A percentile compares a stretch with the other conserved stretches of the same genome.
phyloP scores from a whole-genome alignment of 805 yeast genomes.

The Sugiyamaella americana region DNA sequence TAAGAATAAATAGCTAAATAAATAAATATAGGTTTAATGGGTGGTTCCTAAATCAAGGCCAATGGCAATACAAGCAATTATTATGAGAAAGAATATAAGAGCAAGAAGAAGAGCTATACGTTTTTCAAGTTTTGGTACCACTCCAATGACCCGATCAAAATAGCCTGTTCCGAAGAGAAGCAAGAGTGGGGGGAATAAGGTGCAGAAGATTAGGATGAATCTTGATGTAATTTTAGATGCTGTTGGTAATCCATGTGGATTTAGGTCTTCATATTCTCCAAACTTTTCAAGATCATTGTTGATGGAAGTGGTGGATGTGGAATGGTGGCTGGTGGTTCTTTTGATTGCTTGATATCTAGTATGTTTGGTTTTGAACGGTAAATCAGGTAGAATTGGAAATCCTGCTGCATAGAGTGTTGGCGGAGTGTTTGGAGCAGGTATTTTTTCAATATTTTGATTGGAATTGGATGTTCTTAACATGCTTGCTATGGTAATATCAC shows the following conservation, averaged over 20 bases:
- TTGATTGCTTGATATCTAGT: neutral
- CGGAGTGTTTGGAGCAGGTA: neutral
- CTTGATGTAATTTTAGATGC: slow-evolving; percentile 15
- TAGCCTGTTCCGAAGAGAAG: slow-evolving; percentile 34
- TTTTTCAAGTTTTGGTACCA: slow-evolving; percentile 28
- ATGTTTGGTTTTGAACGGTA: neutral
- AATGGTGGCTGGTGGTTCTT: neutral
- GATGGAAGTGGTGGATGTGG: neutral
- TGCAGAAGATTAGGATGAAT: slow-evolving; percentile 20
- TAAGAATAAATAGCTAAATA: neutral
- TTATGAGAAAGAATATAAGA: slow-evolving; percentile 15
- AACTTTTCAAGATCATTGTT: neutral
- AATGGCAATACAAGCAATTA: slow-evolving; percentile 40
- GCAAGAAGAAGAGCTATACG: slow-evolving; percentile 31
- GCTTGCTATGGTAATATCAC: slow-evolving; percentile 8
- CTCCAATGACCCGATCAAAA: slow-evolving; percentile 32
- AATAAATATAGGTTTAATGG: too few species aligned
- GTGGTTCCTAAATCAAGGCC: slow-evolving; percentile 45
- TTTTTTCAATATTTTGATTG: neutral
- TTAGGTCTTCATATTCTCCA: neutral
- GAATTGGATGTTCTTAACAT: slow-evolving; percentile 2
- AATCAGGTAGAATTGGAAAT: neutral
- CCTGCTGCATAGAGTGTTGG: neutral
- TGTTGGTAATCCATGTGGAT: slow-evolving; percentile 4
- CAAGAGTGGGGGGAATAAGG: slow-evolving; percentile 36